Conservation (phyloP, 352 stramenopile species). For the Globisporangium iwayamae region DNA sequence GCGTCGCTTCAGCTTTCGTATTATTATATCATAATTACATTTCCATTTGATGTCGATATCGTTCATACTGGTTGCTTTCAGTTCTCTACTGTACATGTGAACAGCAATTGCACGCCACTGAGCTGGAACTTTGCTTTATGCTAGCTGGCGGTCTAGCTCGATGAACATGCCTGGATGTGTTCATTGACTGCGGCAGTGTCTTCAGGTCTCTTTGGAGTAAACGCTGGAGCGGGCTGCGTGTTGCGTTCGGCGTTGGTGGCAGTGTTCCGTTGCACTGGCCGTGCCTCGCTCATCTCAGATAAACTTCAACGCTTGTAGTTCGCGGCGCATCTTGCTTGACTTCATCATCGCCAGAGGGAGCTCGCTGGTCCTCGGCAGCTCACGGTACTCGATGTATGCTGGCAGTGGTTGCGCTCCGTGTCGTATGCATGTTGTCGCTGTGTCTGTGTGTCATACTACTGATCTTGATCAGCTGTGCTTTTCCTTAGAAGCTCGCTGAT, state of each 20-base stretch:
- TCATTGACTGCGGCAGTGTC: background rate
- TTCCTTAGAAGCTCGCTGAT: slow-evolving; percentile 18
- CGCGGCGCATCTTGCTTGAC: background rate
- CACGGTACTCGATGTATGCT: background rate
- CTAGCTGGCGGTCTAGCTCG: background rate
- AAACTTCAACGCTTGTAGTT: background rate
- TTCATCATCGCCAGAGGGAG: background rate
- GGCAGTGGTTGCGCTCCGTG: background rate
- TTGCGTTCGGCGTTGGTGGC: slow-evolving; percentile 6
- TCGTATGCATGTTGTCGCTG: background rate
- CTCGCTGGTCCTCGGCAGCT: background rate
- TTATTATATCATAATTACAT: slow-evolving; percentile 19
- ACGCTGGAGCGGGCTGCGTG: background rate
- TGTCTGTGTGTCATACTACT: background rate
- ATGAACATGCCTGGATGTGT: background rate
- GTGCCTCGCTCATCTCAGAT: background rate
- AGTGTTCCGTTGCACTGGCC: slow-evolving; percentile 5
- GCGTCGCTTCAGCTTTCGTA: slow-evolving; percentile 6
- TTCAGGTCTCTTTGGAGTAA: no score
- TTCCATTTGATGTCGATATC: slow-evolving; percentile 11
- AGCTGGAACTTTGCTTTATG: no score
- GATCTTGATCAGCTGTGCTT: background rate
- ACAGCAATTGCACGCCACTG: no score
- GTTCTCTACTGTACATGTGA: background rate
- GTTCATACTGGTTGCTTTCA: background rate